These are phyloP conservation scores for Yarrowia keelungensis DNA, from an alignment of 805 yeast species.

Conservation along the genomic window DNA sequence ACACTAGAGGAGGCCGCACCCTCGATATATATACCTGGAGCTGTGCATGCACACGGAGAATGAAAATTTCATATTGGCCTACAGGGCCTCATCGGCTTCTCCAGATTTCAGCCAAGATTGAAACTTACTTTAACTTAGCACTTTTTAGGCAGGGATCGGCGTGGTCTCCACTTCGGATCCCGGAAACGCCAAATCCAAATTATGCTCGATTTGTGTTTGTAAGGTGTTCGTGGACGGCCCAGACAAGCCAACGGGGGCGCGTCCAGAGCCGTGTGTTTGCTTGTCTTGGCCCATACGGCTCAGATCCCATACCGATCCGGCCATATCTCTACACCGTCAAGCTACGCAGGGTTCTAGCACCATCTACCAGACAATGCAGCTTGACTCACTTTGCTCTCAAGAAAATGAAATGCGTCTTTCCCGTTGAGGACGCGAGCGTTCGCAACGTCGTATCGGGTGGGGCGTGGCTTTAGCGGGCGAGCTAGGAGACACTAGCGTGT, in stretches of 20 bases:
- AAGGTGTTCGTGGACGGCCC: neutral
- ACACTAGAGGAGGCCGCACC: neutral
- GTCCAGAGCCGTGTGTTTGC: too few species aligned
- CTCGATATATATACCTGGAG: neutral
- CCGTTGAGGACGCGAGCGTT: slow-evolving; percentile 22
- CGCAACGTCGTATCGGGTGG: slow-evolving; percentile 5
- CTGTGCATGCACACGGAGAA: too few species aligned
- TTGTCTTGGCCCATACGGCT: too few species aligned
- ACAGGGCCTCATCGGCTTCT: slow-evolving; percentile 30
- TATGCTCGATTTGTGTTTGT: neutral
- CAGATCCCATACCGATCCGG: too few species aligned
- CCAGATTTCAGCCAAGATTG: slow-evolving; percentile 20
- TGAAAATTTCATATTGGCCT: neutral
- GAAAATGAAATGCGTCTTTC: slow-evolving; percentile 10
- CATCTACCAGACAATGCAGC: neutral
- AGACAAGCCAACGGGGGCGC: neutral
- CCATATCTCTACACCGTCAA: neutral
- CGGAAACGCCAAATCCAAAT: slow-evolving; percentile 5
- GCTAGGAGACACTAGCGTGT: too few species aligned
- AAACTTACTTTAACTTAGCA: neutral
- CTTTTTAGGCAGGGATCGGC: slow-evolving; percentile 25
- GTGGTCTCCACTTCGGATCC: slow-evolving; percentile 32
- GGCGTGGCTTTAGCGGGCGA: neutral
- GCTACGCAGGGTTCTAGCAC: slow-evolving; percentile 20
- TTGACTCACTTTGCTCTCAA: slow-evolving; percentile 32